Evolutionary conservation across 108 stramenopile genomes (phyloP).

Genomic region (Nitzschia sp.): DNA sequence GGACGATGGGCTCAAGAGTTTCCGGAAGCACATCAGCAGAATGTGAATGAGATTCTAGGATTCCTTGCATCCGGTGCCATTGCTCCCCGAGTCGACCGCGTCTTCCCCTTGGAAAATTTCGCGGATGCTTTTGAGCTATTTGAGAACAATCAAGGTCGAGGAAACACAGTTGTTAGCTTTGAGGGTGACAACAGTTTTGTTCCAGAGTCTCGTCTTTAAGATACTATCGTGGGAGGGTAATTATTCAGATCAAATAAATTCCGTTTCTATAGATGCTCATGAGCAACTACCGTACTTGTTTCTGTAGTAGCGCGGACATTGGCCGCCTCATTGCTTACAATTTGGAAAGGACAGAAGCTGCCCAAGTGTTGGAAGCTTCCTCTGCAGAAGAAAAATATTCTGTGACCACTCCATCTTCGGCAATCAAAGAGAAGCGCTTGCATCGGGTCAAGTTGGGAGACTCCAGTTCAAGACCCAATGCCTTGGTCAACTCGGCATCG

Average conservation of each 20-base stretch:
- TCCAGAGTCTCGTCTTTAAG: no score
- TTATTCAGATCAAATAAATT: no score
- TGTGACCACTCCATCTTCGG: slow-evolving; percentile 80
- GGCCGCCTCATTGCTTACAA: no score
- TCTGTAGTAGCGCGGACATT: no score
- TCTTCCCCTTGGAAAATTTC: slow-evolving; percentile 49
- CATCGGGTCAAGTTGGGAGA: slow-evolving; percentile 61
- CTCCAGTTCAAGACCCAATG: slow-evolving; percentile 71
- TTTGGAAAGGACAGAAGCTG: slow-evolving; percentile 60
- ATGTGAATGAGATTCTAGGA: slow-evolving; percentile 55
- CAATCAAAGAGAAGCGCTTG: slow-evolving; percentile 79
- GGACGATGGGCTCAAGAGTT: slow-evolving; percentile 56
- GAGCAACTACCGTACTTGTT: no score
- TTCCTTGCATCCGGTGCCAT: slow-evolving; percentile 58
- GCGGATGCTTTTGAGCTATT: slow-evolving; percentile 66
- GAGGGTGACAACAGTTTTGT: background rate
- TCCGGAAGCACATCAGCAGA: slow-evolving; percentile 45
- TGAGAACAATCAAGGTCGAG: slow-evolving; percentile 59
- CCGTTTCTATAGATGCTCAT: no score
- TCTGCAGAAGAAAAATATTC: slow-evolving; percentile 72
- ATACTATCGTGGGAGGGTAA: no score
- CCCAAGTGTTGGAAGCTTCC: slow-evolving; percentile 72
- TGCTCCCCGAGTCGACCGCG: slow-evolving; percentile 54
- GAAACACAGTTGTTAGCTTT: slow-evolving; percentile 34
- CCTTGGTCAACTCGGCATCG: slow-evolving; percentile 64